phyloP scores from a whole-genome alignment of 441 rosid genomes.

The Syzygium malaccense region DNA sequence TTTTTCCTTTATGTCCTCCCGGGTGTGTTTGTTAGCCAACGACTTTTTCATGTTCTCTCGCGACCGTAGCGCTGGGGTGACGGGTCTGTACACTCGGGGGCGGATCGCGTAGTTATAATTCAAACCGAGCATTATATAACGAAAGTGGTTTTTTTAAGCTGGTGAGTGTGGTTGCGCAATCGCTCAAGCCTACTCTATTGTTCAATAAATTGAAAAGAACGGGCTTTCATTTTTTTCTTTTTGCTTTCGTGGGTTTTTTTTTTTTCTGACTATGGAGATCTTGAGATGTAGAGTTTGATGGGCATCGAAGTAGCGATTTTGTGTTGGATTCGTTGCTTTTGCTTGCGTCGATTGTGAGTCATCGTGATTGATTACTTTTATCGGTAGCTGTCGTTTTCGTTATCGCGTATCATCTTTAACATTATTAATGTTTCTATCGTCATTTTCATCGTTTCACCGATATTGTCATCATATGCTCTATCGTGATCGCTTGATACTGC shows the following conservation, averaged over 20 bases:
- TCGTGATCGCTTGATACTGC: accelerated
- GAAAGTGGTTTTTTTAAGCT: background rate
- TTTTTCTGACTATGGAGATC: background rate
- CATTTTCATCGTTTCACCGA: accelerated
- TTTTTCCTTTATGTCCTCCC: no score
- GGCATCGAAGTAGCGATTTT: background rate
- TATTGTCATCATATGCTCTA: background rate
- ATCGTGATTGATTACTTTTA: accelerated
- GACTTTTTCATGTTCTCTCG: no score
- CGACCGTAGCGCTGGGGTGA: no score
- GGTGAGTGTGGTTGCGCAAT: background rate
- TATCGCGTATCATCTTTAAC: accelerated
- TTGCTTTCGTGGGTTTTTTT: background rate
- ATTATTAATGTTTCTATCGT: accelerated
- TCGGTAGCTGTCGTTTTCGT: accelerated
- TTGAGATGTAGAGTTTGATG: background rate
- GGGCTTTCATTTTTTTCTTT: background rate
- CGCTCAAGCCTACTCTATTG: no score
- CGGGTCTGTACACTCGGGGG: no score
- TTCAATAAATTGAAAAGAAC: background rate
- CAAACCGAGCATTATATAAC: background rate
- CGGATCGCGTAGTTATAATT: background rate
- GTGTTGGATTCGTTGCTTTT: background rate
- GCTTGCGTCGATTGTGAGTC: background rate
- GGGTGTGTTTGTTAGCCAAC: no score